Evolutionary conservation across 208 protist genomes (phyloP).

Genomic region (Blastocrithidia nonstop): DNA sequence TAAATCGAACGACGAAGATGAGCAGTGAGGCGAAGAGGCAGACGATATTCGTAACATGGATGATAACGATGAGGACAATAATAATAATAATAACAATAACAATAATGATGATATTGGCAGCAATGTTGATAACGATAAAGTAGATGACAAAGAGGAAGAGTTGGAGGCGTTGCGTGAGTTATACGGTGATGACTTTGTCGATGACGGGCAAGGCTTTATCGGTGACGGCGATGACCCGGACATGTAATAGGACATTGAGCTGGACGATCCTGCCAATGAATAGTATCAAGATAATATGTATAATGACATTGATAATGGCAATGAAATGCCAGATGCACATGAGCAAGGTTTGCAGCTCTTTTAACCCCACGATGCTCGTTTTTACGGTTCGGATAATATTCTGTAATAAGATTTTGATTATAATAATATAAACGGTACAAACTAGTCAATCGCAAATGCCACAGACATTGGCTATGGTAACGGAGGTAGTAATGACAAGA

Average conservation of each 20-base stretch:
- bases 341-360: not conserved
- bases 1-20: conserved; percentile 18
- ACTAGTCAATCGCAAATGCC: too few species aligned
- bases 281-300: conserved; percentile 5
- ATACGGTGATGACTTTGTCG: conserved; percentile 81
- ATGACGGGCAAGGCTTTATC: conserved; percentile 28
- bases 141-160: conserved; percentile 36
- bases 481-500: conserved; percentile 27
- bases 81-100: conserved; percentile 17
- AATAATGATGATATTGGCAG: conserved; percentile 11
- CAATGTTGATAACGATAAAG: conserved; percentile 14
- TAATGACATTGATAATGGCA: conserved; percentile 3
- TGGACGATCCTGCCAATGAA: conserved; percentile 29
- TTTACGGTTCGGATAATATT: conserved; percentile 15
- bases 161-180: conserved; percentile 65
- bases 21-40: too few species aligned
- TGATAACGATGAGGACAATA: conserved; percentile 18
- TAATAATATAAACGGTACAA: not conserved
- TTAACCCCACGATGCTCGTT: conserved; percentile 6
- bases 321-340: not conserved
- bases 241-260: conserved; percentile 38
- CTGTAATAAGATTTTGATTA: not conserved
- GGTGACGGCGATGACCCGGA: conserved; percentile 39
- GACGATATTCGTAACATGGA: conserved; percentile 10
- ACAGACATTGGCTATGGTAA: conserved; percentile 32